Evolutionary conservation across 2,329 filamentous ascomycete species (phyloP).

Genomic region (Parastagonospora nodorum): DNA sequence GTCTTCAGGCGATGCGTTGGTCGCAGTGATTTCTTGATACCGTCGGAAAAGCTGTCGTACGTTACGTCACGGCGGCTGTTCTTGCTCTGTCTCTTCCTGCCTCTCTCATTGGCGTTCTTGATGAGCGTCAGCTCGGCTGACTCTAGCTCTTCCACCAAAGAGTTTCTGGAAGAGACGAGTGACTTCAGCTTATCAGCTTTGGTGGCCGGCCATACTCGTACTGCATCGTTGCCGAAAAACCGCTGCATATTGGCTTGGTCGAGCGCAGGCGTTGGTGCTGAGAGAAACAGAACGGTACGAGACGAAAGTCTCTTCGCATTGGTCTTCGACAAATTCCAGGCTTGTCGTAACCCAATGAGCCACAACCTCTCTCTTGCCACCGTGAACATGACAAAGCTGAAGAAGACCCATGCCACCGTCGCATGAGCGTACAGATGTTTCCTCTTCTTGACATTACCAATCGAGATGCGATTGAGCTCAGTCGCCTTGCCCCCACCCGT

Average conservation of each 20-base stretch:
- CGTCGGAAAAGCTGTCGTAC: conserved; percentile 57
- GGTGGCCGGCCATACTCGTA: conserved; percentile 81
- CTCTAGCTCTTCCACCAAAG: conserved; percentile 80
- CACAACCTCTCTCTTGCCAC: conserved; percentile 87
- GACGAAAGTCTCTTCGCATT: conserved; percentile 88
- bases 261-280: conserved; percentile 79
- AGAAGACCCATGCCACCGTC: conserved; percentile 81
- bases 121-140: conserved; percentile 86
- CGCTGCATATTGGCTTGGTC: conserved; percentile 76
- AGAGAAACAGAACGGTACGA: conserved; percentile 85
- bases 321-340: conserved; percentile 83
- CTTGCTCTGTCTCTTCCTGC: conserved; percentile 66
- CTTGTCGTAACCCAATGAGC: conserved; percentile 91
- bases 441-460: conserved; percentile 73
- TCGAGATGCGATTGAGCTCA: conserved; percentile 78
- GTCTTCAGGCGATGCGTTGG: conserved; percentile 45
- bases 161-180: conserved; percentile 79
- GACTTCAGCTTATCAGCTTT: conserved; percentile 79
- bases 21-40: conserved; percentile 66
- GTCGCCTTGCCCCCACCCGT: conserved; percentile 70
- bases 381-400: conserved; percentile 83
- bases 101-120: conserved; percentile 73
- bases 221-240: conserved; percentile 81
- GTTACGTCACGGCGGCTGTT: conserved; percentile 53
- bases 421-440: conserved; percentile 76